Evolutionary conservation across 2,329 filamentous ascomycete genomes (phyloP).

Genomic region (Dendryphion nanum): DNA sequence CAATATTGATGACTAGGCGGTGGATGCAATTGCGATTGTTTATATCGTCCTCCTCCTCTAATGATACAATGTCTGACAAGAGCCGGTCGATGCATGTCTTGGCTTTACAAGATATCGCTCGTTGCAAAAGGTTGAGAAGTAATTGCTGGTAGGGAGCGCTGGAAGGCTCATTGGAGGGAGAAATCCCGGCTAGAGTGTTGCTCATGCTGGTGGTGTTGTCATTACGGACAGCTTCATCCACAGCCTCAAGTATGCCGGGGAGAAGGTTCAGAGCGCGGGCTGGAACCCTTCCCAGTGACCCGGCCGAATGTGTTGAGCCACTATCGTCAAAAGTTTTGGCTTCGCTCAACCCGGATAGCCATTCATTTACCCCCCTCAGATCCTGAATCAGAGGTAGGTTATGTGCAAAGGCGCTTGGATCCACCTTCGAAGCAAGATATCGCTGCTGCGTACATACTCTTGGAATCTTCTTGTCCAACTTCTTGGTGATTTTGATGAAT

Average conservation of each 20-base stretch:
- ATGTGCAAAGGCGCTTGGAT: slow-evolving; percentile 82
- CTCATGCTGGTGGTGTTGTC: slow-evolving; percentile 62
- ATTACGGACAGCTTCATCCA: slow-evolving; percentile 70
- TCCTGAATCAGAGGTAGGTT: slow-evolving; percentile 59
- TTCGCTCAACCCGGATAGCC: slow-evolving; percentile 80
- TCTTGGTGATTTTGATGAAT: slow-evolving; percentile 98
- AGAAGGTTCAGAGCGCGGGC: slow-evolving; percentile 74
- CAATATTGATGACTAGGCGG: slow-evolving; percentile 87
- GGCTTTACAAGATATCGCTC: slow-evolving; percentile 69
- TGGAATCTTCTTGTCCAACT: slow-evolving; percentile 91
- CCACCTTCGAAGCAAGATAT: slow-evolving; percentile 88
- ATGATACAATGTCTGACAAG: slow-evolving; percentile 64
- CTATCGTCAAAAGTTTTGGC: slow-evolving; percentile 74
- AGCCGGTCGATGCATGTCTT: slow-evolving; percentile 70
- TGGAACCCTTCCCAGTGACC: slow-evolving; percentile 73
- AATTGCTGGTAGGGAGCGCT: slow-evolving; percentile 61
- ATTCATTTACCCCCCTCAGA: slow-evolving; percentile 77
- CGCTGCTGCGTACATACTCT: slow-evolving; percentile 73
- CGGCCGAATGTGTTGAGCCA: slow-evolving; percentile 65
- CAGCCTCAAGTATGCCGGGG: slow-evolving; percentile 63
- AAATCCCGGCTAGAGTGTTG: slow-evolving; percentile 58
- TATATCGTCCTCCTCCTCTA: slow-evolving; percentile 88
- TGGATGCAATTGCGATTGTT: slow-evolving; percentile 94
- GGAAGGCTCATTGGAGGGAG: slow-evolving; percentile 48
- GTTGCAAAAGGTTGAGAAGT: slow-evolving; percentile 77